These are phyloP conservation scores for Juncus effusus DNA, from an alignment of 176 grass and related monocot species.

Conservation along the genomic window DNA sequence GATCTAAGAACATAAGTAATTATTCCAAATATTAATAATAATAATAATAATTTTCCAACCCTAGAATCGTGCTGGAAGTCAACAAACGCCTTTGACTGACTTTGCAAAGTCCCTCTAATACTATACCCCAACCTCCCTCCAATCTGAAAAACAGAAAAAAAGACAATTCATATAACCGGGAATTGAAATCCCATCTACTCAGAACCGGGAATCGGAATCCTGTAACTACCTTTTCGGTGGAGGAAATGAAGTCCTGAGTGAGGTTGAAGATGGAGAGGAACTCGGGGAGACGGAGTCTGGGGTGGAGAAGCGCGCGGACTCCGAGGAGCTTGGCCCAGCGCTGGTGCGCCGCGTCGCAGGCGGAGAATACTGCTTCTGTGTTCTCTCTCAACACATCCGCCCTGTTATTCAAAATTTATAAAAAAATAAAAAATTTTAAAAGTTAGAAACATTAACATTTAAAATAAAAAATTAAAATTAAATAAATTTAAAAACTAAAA, in stretches of 20 bases:
- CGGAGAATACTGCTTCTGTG: conserved; percentile 84
- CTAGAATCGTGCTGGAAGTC: conserved; percentile 90
- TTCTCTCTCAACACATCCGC: conserved; percentile 97
- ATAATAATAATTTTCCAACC: conserved; percentile 42
- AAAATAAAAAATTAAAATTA: conserved; percentile 3
- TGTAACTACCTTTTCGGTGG: conserved; percentile 87
- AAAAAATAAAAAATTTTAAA: conserved; percentile 9
- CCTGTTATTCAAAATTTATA: conserved; percentile 39
- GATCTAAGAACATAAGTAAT: neutral
- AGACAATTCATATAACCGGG: neutral
- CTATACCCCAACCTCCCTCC: conserved; percentile 98
- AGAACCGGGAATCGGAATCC: neutral
- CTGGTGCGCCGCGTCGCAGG: conserved; percentile 95
- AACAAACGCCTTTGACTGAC: conserved; percentile 95
- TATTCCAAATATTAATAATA: neutral
- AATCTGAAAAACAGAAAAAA: conserved; percentile 46
- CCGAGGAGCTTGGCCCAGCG: conserved; percentile 95
- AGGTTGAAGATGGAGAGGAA: conserved; percentile 94
- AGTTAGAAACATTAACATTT: conserved; percentile 20
- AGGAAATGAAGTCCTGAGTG: conserved; percentile 85
- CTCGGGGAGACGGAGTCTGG: conserved; percentile 90
- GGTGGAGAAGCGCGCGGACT: conserved; percentile 93
- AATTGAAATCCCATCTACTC: conserved; percentile 9
- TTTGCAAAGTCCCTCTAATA: conserved; percentile 88
- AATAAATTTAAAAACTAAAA: neutral